Evolutionary conservation across 352 stramenopile genomes (phyloP).

Genomic region (Phytophthora kernoviae): DNA sequence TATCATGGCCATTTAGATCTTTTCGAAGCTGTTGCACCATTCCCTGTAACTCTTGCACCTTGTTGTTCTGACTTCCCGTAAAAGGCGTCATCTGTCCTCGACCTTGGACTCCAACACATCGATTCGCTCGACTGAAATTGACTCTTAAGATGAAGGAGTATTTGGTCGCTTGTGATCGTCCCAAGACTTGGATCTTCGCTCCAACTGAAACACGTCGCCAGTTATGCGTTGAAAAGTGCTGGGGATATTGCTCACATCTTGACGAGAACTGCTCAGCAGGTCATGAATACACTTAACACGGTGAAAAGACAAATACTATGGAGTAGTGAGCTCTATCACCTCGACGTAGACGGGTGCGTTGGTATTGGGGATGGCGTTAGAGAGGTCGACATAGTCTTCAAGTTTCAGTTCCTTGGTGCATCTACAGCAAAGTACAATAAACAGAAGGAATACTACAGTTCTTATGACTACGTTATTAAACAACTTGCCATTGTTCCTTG

Average conservation of each 20-base stretch:
- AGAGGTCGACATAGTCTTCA: conserved; percentile 7
- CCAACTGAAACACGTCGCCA: background rate
- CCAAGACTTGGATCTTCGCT: conserved; percentile 13
- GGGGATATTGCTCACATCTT: background rate
- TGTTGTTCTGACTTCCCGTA: too few relatives aligned
- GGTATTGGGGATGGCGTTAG: conserved; percentile 14
- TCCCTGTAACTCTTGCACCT: too few relatives aligned
- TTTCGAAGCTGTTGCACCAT: too few relatives aligned
- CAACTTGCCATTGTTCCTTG: conserved; percentile 3
- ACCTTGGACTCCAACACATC: conserved; percentile 23
- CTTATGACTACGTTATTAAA: too few relatives aligned
- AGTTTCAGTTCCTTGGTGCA: conserved; percentile 1
- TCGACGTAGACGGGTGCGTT: conserved; percentile 8
- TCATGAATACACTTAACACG: conserved; percentile 16
- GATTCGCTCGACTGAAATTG: conserved; percentile 10
- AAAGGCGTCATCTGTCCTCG: too few relatives aligned
- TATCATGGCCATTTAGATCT: too few relatives aligned
- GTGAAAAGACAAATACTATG: too few relatives aligned
- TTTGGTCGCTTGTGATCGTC: background rate
- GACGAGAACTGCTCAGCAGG: background rate
- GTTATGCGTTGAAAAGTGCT: conserved; percentile 4
- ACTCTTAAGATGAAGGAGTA: conserved; percentile 16
- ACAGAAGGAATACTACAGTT: background rate
- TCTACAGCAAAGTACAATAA: background rate
- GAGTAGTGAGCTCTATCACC: too few relatives aligned